Evolutionary conservation across 768 basidiomycete genomes (phyloP), one percentile per base, ranked within the genome.

Genomic region (Lactifluus hygrophoroides): DNA sequence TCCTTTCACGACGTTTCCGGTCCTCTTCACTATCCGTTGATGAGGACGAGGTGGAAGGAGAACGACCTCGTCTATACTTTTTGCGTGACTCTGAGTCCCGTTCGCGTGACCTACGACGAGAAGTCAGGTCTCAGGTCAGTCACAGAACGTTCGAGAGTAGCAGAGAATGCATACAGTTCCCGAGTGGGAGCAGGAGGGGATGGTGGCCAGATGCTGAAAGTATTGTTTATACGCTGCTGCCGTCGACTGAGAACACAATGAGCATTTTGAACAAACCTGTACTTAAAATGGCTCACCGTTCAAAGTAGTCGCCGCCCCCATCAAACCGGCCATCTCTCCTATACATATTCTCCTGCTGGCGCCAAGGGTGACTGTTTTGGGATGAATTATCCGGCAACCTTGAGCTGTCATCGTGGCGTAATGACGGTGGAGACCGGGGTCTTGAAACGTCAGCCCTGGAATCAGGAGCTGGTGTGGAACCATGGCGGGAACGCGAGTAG

Each of bases 141-240:
- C 46, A 56, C 25, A 51, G 19, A 19, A 5, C 50, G 37, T 19
- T 11, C 21, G 14, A 48, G 28, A 25, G 27, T 5, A n/a, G 25
- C 25, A 57, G 40, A 21, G 6, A 44, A 25, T 3, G 74, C 84
- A 30, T 71, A 88, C 82, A 81, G 62, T 46, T 71, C 70, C 37
- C 88, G 80, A 37, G 78, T 72, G 54, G 83, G 82, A 10, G 77
- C 80, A 62, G 85, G 86, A 0, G 91, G 91, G 3, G 91, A 93
- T 3, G 82, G 71, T 1, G 91, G 91, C 91, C 91, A 94, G n/a
- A 90, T 76, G 64, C 78, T 77, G 2, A 83, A 69, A 5, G 75
- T 76, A 9, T 72, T 79, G 5, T 65, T 74, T 64, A 82, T 82
- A 48, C 91, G 77, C 68, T 91, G 84, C 47, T 75, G 67, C 55